Conservation (phyloP, 202 grass and related monocot genomes). For the Zoysia matrella region DNA sequence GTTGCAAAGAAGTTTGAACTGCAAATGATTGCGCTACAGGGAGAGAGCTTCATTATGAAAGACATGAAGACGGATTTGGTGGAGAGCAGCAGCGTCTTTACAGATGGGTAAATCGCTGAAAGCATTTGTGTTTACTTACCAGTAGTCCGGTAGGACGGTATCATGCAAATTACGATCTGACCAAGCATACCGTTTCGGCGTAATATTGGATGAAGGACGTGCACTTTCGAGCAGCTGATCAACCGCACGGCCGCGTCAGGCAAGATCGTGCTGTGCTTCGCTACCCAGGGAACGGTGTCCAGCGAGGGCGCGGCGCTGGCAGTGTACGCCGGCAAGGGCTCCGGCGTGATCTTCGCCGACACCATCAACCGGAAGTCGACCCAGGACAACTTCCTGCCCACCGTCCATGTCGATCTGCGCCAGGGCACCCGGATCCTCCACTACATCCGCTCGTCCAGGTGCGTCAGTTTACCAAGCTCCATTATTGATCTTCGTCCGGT, state of each 20-base stretch:
- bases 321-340: conserved; percentile 54
- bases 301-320: conserved; percentile 63
- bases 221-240: conserved; percentile 52
- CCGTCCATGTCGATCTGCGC: conserved; percentile 73
- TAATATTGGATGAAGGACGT: conserved; percentile 54
- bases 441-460: conserved; percentile 70
- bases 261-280: conserved; percentile 83
- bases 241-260: conserved; percentile 45
- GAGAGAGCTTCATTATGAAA: conserved; percentile 67
- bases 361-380: conserved; percentile 44
- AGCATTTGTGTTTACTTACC: background rate
- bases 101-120: conserved; percentile 60
- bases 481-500: background rate
- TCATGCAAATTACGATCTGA: background rate
- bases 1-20: too few relatives aligned
- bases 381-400: conserved; percentile 76
- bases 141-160: background rate
- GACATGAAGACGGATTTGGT: conserved; percentile 61
- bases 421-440: conserved; percentile 80
- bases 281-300: conserved; percentile 54
- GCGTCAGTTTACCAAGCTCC: background rate
- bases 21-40: conserved; percentile 30
- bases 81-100: conserved; percentile 68
- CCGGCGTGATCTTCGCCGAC: conserved; percentile 84
- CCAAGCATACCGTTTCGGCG: background rate